Evolutionary conservation across 768 basidiomycete species (phyloP).

Genomic region (Lactarius sanguifluus): DNA sequence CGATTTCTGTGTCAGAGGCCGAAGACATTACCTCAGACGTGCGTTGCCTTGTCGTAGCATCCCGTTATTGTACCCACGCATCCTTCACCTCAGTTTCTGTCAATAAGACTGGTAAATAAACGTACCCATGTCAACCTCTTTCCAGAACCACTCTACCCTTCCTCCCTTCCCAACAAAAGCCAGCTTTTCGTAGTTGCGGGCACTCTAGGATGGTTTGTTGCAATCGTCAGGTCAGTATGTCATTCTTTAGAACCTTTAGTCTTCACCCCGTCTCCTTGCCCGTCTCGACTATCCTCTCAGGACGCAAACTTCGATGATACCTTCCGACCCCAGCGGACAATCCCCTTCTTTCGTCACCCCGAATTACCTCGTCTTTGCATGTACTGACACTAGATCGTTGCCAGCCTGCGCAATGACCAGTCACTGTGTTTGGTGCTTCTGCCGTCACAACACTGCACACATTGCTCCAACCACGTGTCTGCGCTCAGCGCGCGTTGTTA

Average conservation of each 20-base stretch:
- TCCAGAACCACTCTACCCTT: constrained; percentile 45
- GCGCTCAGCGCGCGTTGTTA: too few relatives aligned
- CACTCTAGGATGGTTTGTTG: constrained; percentile 68
- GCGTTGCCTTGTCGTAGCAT: too few relatives aligned
- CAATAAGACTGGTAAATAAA: constrained; percentile 50
- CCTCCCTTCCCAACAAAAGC: constrained; percentile 44
- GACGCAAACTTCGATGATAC: constrained; percentile 38
- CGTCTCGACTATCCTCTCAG: constrained; percentile 35
- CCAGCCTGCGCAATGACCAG: constrained; percentile 57
- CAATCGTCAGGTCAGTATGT: constrained; percentile 45
- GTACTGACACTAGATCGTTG: constrained; percentile 58
- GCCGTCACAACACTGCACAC: constrained; percentile 32
- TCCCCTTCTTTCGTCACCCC: constrained; percentile 51
- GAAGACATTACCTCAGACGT: too few relatives aligned
- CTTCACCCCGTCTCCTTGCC: too few relatives aligned
- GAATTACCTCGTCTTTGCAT: constrained; percentile 55
- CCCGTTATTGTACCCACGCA: too few relatives aligned
- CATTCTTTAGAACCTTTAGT: constrained; percentile 7
- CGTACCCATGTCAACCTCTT: constrained; percentile 66
- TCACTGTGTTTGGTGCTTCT: constrained; percentile 37
- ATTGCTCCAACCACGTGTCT: too few relatives aligned
- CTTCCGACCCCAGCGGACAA: constrained; percentile 53
- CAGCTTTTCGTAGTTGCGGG: constrained; percentile 62
- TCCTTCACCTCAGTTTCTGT: constrained; percentile 27
- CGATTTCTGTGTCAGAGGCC: constrained; percentile 21